Base-by-base conservation (phyloP, 805 yeast genomes). In the Saccharomycodes ludwigii region DNA sequence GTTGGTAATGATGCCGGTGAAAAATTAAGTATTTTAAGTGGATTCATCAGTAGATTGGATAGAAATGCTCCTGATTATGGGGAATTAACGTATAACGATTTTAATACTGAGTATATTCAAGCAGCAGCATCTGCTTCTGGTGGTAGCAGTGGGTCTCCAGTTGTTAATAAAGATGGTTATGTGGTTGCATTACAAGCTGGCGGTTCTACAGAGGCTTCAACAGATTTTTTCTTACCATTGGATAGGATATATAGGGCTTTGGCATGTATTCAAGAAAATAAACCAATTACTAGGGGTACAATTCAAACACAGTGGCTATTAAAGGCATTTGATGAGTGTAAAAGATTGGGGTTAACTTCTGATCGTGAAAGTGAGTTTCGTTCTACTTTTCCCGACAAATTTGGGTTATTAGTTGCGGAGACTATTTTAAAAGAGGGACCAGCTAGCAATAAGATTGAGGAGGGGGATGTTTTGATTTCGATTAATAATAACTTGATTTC, bases 1-100 rank as follows among this genome's bases (percentile, higher is more conserved):
- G 86, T 86, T 23, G 96, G 96, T 63, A 86, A 86, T 56, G 96
- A 86, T 60, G 93, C 94, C 10, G 96, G 95, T 49, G 96, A 86
- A 53, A 85, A 86, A 55, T 63, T 86, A 28, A 77, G 93, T 30
- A 86, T 86, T 45, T 61, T 85, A 43, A 71, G 94, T 2, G 96
- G 96, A 21, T 83, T 85, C 54, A 61, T 61, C 27, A 59, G 68
- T 32, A 71, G 95, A 51, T 58, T 84, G 37, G 95, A 85, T 58
- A 73, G 96, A 63, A 85, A 85, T 51, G 93, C 95, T 5, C 96
- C 96, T 2, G 94, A 82, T 41, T 86, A 86, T 47, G 96, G 95
- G 30, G 74, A 73, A 18, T 61, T 80, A 48, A 76, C 93, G 11
- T 86, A 85, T 55, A 84, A 82, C 50, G 96, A 85, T 61, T 85